Conservation (phyloP, 192 early-diverging fungal species). For the Rhizoclosmatium sp. region DNA sequence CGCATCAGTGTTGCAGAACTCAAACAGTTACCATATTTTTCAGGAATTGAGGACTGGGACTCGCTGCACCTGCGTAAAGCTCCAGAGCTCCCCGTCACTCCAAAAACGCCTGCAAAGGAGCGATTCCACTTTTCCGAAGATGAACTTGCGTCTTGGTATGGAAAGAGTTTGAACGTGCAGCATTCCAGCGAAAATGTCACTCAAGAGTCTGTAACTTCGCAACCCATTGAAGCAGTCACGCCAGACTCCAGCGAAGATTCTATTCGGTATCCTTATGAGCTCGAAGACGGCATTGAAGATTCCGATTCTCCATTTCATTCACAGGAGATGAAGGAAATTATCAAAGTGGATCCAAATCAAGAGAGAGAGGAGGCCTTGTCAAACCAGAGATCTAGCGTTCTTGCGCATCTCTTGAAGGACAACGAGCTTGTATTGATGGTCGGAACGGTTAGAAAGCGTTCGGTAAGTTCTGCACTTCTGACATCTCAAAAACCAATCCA, state of each 20-base stretch:
- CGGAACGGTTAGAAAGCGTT: constrained; percentile 62
- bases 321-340: background rate
- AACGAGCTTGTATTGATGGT: constrained; percentile 68
- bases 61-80: constrained; percentile 62
- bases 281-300: background rate
- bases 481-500: too few relatives aligned
- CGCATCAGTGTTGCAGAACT: constrained; percentile 64
- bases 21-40: constrained; percentile 80
- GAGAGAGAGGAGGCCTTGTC: constrained; percentile 35
- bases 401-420: constrained; percentile 52
- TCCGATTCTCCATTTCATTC: background rate
- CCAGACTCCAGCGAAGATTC: background rate
- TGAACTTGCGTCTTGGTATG: constrained; percentile 28
- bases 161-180: constrained; percentile 6
- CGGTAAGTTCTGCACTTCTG: too few relatives aligned
- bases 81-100: constrained; percentile 33
- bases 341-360: constrained; percentile 20
- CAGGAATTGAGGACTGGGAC: constrained; percentile 68
- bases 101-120: background rate
- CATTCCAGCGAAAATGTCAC: background rate
- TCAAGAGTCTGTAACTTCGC: background rate
- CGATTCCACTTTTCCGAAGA: background rate
- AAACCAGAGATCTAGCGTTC: constrained; percentile 36
- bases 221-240: background rate
- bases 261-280: constrained; percentile 28